Evolutionary conservation across 345 rosid genomes (phyloP), one percentile per base, ranked within the genome.

Genomic region (Rhodamnia argentea): DNA sequence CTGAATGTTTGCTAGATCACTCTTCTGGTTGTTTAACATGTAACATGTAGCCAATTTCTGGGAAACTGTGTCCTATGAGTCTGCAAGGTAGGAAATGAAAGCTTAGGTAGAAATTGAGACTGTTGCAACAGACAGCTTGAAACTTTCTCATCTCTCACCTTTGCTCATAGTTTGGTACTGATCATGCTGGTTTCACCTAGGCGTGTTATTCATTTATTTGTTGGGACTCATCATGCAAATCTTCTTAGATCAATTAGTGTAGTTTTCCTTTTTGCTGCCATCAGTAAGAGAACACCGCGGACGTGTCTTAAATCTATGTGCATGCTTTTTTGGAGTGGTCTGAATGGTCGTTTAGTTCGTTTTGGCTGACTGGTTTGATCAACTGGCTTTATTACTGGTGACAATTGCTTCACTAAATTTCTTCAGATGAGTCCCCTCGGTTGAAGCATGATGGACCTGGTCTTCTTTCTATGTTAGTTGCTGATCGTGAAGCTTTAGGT

Each of bases 401-500:
- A 32, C 24, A 37, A 83, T 84, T 47, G 32, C 40, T 83, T 83
- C 85, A 58, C 70, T 55, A 55, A 51, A 51, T 55, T 85, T 64
- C 86, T 91, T 86, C 94, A 97, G 99, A 97, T 86, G 99, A 97
- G 89, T 86, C 93, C 27, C 98, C 99, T 7, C 92, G 86, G 90
- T 89, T 95, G 83, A 96, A 92, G 93, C 99, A 97, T 91, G 96
- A 96, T 42, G 93, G 86, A 85, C 91, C 93, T 42, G 99, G 99
- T 86, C 95, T 97, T 88, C 89, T 97, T 82, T 94, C 99, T 10
- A 95, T 96, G 99, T 51, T 97, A 74, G 88, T 94, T 78, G 89
- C 96, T 83, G 94, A 94, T 86, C 98, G 99, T 60, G 98, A 96
- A 89, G 87, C 91, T 82, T 86, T 94, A 51, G 99, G 99, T 75